Percentiles rank a stretch among this genome's conserved stretches.
These are phyloP conservation scores for Podila epicladia DNA, from an alignment of 192 early-diverging fungal species.

Conservation along the genomic window DNA sequence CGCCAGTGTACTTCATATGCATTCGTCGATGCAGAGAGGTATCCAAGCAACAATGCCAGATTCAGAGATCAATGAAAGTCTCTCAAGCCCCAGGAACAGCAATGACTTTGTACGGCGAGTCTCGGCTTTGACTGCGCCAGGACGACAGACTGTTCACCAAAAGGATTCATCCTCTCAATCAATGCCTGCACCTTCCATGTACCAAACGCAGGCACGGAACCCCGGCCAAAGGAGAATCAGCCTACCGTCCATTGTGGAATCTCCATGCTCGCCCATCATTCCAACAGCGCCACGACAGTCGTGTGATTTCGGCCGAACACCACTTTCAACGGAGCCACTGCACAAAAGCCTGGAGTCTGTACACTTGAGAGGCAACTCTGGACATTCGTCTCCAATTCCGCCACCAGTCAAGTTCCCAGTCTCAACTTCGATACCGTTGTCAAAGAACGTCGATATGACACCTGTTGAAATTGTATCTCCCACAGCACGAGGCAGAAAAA, in stretches of 20 bases:
- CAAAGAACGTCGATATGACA: background rate
- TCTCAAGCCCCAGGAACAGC: constrained; percentile 29
- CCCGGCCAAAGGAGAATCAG: constrained; percentile 37
- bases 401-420: no score
- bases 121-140: background rate
- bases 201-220: background rate
- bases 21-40: constrained; percentile 35
- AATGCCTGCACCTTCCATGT: background rate
- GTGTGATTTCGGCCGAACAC: constrained; percentile 27
- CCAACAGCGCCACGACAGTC: constrained; percentile 23
- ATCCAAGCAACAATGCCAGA: constrained; percentile 22
- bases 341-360: background rate
- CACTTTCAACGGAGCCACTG: constrained; percentile 10
- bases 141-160: background rate
- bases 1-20: constrained; percentile 38
- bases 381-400: background rate
- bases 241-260: constrained; percentile 37
- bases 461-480: background rate
- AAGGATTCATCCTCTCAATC: background rate
- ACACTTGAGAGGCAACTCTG: background rate
- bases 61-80: background rate
- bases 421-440: background rate
- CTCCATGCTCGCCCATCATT: constrained; percentile 18
- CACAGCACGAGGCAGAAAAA: background rate
- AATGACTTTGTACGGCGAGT: constrained; percentile 36